Evolutionary conservation across 2,329 filamentous ascomycete species (phyloP).

Genomic region (Phoma sp.): DNA sequence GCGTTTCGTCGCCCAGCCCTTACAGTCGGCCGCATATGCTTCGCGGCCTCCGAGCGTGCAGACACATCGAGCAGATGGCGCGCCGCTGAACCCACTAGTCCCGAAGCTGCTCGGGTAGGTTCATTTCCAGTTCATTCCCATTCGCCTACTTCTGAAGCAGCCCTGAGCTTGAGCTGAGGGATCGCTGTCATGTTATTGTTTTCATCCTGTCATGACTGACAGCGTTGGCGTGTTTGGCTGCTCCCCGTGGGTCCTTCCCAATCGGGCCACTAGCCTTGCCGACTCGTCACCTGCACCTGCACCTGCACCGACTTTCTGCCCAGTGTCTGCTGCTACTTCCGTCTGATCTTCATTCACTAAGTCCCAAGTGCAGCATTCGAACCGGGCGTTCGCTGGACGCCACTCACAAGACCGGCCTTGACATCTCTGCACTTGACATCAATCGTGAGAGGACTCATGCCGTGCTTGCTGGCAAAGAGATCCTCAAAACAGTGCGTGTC

Average conservation of each 20-base stretch:
- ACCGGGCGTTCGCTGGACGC: conserved; percentile 60
- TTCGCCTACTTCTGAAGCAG: neutral
- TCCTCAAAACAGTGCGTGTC: conserved; percentile 68
- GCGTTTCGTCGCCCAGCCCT: conserved; percentile 61
- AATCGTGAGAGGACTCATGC: conserved; percentile 68
- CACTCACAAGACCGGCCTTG: conserved; percentile 68
- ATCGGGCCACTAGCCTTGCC: conserved; percentile 1
- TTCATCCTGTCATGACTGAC: neutral
- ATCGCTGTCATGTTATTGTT: neutral
- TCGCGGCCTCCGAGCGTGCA: conserved; percentile 61
- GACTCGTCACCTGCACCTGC: neutral
- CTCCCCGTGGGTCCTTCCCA: neutral
- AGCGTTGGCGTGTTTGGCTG: neutral
- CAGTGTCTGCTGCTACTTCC: neutral
- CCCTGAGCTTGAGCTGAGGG: neutral
- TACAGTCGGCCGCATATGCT: conserved; percentile 54
- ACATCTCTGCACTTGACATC: conserved; percentile 68
- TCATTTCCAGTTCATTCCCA: conserved; percentile 17
- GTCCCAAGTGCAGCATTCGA: conserved; percentile 43
- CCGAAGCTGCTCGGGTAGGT: conserved; percentile 47
- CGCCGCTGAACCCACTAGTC: conserved; percentile 45
- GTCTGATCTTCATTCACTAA: conserved; percentile 17
- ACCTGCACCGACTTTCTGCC: neutral
- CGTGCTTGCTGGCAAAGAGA: conserved; percentile 68
- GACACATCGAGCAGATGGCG: conserved; percentile 47